phyloP scores from a whole-genome alignment of 1,139 yeast species.

The Sugiyamaella paludigena region DNA sequence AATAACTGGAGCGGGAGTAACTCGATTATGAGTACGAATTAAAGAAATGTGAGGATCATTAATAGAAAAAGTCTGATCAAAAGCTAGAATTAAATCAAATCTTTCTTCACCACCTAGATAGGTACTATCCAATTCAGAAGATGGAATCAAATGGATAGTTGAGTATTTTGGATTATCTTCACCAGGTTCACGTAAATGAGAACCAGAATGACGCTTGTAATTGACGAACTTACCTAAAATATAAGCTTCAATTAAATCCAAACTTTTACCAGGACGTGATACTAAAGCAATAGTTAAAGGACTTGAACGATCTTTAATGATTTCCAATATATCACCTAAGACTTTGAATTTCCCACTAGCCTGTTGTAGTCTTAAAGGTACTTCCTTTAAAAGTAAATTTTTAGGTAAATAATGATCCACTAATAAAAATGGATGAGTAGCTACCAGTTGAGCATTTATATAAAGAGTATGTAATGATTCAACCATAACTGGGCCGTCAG shows the following conservation, averaged over 20 bases:
- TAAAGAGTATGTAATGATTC: slow-evolving; percentile 60
- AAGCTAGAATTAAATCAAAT: slow-evolving; percentile 63
- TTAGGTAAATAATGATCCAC: slow-evolving; percentile 88
- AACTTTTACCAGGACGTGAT: slow-evolving; percentile 57
- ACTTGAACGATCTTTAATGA: slow-evolving; percentile 40
- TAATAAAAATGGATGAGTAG: slow-evolving; percentile 84
- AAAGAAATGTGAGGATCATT: slow-evolving; percentile 37
- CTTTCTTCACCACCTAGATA: slow-evolving; percentile 29
- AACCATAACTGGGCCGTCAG: slow-evolving; percentile 56
- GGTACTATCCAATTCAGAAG: slow-evolving; percentile 29
- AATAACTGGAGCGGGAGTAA: slow-evolving; percentile 52
- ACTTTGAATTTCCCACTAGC: slow-evolving; percentile 85
- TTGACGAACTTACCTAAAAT: slow-evolving; percentile 66
- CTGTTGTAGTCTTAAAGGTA: slow-evolving; percentile 69
- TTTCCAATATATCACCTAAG: slow-evolving; percentile 48
- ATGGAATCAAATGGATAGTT: slow-evolving; percentile 37
- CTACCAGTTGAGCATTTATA: slow-evolving; percentile 70
- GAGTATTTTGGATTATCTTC: slow-evolving; percentile 25
- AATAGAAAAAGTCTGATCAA: slow-evolving; percentile 68
- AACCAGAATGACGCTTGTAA: slow-evolving; percentile 66
- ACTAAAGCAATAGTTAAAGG: slow-evolving; percentile 49
- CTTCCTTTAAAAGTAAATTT: slow-evolving; percentile 70
- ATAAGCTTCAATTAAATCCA: slow-evolving; percentile 78
- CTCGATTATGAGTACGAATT: slow-evolving; percentile 33
- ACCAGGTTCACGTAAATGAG: slow-evolving; percentile 30